These are phyloP conservation scores for Blumeria graminis DNA, from an alignment of 2,329 filamentous ascomycete genomes.

Conservation along the genomic window DNA sequence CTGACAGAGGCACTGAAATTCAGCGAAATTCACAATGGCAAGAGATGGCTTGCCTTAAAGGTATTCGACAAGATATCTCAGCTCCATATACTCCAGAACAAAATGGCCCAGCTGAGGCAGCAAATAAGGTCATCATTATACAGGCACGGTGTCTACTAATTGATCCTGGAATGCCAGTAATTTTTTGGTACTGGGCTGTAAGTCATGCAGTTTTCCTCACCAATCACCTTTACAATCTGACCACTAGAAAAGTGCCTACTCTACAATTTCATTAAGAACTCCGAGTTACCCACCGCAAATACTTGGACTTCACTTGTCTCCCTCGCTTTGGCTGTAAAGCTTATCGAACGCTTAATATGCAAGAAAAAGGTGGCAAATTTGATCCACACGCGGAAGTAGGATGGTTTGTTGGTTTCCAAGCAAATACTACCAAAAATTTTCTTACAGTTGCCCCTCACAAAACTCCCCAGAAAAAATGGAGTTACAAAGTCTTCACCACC, in stretches of 20 bases:
- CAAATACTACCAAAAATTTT: not conserved
- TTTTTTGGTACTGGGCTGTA: not conserved
- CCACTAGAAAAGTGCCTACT: not conserved
- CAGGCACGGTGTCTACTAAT: not conserved
- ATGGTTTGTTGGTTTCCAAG: not conserved
- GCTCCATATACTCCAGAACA: not conserved
- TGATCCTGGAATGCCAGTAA: not conserved
- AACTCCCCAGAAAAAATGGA: not conserved
- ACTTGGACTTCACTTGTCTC: not conserved
- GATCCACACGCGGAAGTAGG: not conserved
- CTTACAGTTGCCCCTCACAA: not conserved
- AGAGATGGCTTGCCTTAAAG: not conserved
- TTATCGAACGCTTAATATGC: not conserved
- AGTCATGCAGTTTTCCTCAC: not conserved
- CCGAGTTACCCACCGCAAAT: too few species aligned
- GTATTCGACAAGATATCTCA: not conserved
- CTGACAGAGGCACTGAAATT: not conserved
- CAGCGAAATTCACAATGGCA: not conserved
- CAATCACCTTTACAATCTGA: not conserved
- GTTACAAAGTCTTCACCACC: not conserved
- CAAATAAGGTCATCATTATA: not conserved
- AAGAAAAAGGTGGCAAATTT: not conserved
- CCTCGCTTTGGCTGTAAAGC: not conserved
- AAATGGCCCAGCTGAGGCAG: not conserved
- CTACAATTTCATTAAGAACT: not conserved